Percentiles rank a stretch among this genome's conserved stretches.
These are phyloP conservation scores for Eucalyptus caleyi DNA, from an alignment of 345 rosid species.

Conservation along the genomic window DNA sequence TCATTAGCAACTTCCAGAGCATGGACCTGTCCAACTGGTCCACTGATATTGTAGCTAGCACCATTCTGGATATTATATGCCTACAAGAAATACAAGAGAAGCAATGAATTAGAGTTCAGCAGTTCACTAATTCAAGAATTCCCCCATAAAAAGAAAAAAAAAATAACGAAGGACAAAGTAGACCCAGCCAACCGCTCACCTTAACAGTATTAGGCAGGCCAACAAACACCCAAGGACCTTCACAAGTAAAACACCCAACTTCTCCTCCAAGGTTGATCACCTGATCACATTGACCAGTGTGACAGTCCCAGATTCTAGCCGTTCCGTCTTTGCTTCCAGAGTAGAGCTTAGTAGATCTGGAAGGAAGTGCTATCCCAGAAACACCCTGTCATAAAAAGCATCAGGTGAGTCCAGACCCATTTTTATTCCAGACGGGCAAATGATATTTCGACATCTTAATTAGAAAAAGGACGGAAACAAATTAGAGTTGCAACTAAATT, in stretches of 20 bases:
- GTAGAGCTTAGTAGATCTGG: slow-evolving; percentile 41
- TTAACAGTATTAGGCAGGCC: slow-evolving; percentile 46
- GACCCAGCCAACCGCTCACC: slow-evolving; percentile 1
- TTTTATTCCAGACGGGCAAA: neutral
- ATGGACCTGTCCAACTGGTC: slow-evolving; percentile 34
- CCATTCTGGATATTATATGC: slow-evolving; percentile 29
- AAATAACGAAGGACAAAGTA: neutral
- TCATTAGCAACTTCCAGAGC: slow-evolving; percentile 20
- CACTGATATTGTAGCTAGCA: slow-evolving; percentile 15
- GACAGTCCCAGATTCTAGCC: slow-evolving; percentile 37
- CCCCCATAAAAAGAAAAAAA: neutral
- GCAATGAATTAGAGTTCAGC: neutral
- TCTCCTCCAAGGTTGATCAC: slow-evolving; percentile 20
- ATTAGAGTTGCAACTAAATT: neutral
- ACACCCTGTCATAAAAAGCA: slow-evolving; percentile 7
- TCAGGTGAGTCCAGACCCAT: neutral
- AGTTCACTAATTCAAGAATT: neutral
- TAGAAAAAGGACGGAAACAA: neutral
- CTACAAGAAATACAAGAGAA: slow-evolving; percentile 9
- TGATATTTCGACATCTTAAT: neutral
- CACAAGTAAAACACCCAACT: slow-evolving; percentile 36
- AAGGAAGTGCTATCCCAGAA: slow-evolving; percentile 38
- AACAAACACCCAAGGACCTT: slow-evolving; percentile 55
- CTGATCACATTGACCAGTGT: slow-evolving; percentile 26
- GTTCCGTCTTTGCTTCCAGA: slow-evolving; percentile 43